Percentiles rank a stretch among this genome's conserved stretches.
Conservation (phyloP, 345 rosid species). For the Geranium rotundifolium region DNA sequence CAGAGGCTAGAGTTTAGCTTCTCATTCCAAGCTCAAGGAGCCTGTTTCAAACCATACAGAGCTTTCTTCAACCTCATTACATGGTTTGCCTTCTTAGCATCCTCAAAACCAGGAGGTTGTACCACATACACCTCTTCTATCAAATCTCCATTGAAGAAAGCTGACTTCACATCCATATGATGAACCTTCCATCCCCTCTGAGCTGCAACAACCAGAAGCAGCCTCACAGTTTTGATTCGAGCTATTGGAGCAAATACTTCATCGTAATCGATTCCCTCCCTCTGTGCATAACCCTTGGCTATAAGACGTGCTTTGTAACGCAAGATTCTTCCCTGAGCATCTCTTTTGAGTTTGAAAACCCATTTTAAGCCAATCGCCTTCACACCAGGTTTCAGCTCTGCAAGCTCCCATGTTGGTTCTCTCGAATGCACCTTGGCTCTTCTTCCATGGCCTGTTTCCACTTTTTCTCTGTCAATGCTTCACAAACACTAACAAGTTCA, state of each 20-base stretch:
- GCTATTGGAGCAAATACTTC: constrained; percentile 5
- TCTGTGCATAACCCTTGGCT: too few species aligned
- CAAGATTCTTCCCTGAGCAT: too few species aligned
- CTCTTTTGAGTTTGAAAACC: constrained; percentile 6
- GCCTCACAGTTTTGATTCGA: neutral
- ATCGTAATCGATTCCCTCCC: too few species aligned
- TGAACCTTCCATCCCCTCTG: constrained; percentile 1
- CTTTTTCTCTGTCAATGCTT: neutral
- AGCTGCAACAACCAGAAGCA: neutral
- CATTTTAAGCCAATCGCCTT: constrained; percentile 4
- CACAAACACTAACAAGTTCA: neutral
- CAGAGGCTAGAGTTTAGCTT: too few species aligned
- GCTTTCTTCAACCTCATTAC: too few species aligned
- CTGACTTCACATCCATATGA: constrained; percentile 1
- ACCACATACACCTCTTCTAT: neutral
- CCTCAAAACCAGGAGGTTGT: neutral
- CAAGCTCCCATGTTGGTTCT: constrained; percentile 7
- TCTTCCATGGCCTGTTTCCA: constrained; percentile 2
- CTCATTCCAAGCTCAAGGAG: too few species aligned
- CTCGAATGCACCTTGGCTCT: neutral
- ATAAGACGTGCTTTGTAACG: too few species aligned
- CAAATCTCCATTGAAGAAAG: constrained; percentile 1
- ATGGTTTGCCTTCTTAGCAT: neutral
- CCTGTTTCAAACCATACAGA: too few species aligned
- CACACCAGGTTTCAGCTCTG: neutral